Base-by-base conservation (phyloP, 768 basidiomycete genomes). In the Guyanaporus albipodus region DNA sequence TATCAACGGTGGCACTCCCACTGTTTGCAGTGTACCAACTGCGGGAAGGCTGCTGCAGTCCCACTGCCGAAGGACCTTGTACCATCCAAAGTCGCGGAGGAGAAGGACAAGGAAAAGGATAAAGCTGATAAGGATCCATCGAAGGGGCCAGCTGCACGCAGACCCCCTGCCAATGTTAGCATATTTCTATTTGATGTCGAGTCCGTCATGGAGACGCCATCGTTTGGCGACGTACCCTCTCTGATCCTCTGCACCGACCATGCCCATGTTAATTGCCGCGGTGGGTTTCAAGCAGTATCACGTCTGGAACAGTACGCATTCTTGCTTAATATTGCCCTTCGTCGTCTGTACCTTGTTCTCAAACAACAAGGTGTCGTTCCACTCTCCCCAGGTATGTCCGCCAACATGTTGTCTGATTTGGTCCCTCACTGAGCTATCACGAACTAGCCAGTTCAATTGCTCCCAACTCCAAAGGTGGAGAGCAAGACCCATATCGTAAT, bases 251-350 rank as follows among this genome's bases (percentile, higher is more conserved):
- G 95, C 66, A 76, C 74, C 6, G 82, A 85, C 12, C 93, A 95
- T 63, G 82, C 77, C 8, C 82, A 84, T 60, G 57, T 69, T 22
- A 78, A 76, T 14, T 89, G 85, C 58, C 73, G 79, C 46, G 61
- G 68, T 19, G 92, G 94, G 10, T 97, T 98, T 68, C 87, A 90
- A 61, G 77, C 89, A 15, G 96, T 96, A 14, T 91, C 94, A 50
- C 76, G 95, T 46, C 70, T 99, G 53, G 96, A 99, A 72, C 96
- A 99, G 63, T 99, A 96, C 66, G 91, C 96, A 2, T 99, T 94
- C 74, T 70, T 99, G 46, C 73, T 99, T 42, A 97, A 97, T 61
- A 96, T 98, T 19, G 96, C 95, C 17, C 73, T 99, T 45, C 76
- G 94, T 55, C 79, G 95, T 59, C 73, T 99, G 43, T 98, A 93